phyloP scores from a whole-genome alignment of 2,329 filamentous ascomycete species.

The Clonostachys solani region DNA sequence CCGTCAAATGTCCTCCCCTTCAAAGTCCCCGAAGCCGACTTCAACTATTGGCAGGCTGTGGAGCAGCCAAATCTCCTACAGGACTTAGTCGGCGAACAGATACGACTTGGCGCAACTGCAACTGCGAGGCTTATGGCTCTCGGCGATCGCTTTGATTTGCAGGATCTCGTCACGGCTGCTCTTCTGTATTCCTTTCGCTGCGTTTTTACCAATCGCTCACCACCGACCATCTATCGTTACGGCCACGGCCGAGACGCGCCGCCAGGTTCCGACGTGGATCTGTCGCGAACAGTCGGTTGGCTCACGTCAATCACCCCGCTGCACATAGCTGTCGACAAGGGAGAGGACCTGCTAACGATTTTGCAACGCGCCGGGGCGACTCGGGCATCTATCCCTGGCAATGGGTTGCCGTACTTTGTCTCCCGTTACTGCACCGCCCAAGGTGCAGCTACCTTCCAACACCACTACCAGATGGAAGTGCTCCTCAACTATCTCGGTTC shows the following conservation, averaged over 20 bases:
- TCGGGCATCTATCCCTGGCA: no score
- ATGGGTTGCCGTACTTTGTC: no score
- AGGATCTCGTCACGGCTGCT: constrained; percentile 24
- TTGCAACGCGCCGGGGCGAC: no score
- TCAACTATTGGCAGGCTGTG: no score
- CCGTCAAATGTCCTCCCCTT: constrained; percentile 22
- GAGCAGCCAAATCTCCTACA: no score
- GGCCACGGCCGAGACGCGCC: constrained; percentile 27
- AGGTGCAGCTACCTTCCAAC: no score
- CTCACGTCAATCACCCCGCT: constrained; percentile 22
- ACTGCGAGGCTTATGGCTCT: constrained; percentile 21
- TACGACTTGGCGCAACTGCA: constrained; percentile 2
- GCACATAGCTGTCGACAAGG: no score
- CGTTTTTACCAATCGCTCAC: constrained; percentile 17
- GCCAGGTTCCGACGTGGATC: constrained; percentile 18
- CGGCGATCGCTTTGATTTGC: constrained; percentile 8
- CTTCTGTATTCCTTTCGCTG: constrained; percentile 17
- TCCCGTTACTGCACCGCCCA: no score
- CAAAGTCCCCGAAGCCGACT: constrained; percentile 3
- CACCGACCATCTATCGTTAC: constrained; percentile 22
- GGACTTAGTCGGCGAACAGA: not conserved
- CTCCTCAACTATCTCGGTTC: no score
- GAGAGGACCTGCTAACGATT: no score
- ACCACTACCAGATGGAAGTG: no score
- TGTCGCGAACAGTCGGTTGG: constrained; percentile 30